Evolutionary conservation across 768 basidiomycete genomes (phyloP).

Genomic region (Candolleomyces efflorescens): DNA sequence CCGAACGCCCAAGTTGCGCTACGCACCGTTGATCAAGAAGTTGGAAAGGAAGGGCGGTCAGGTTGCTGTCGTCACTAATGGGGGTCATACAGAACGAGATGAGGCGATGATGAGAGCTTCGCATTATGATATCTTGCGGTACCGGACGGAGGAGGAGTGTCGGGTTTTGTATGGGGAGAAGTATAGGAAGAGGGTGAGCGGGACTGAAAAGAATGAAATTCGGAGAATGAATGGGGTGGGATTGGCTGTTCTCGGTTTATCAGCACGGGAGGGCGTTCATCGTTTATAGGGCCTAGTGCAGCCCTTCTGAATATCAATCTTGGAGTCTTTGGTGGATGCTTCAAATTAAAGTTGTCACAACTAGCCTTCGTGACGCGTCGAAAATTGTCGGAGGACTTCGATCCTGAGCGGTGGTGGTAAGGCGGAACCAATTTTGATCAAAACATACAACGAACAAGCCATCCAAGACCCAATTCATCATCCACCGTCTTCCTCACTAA

Average conservation of each 20-base stretch:
- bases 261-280: too few relatives aligned
- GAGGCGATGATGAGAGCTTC: slow-evolving; percentile 23
- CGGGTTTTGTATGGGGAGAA: slow-evolving; percentile 15
- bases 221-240: slow-evolving; percentile 21
- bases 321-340: too few relatives aligned
- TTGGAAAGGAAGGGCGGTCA: not conserved
- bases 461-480: too few relatives aligned
- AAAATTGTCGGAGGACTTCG: too few relatives aligned
- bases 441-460: too few relatives aligned
- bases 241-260: not conserved
- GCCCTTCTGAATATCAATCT: too few relatives aligned
- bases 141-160: slow-evolving; percentile 22
- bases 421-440: too few relatives aligned
- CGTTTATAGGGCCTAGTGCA: too few relatives aligned
- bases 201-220: slow-evolving; percentile 23
- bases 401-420: too few relatives aligned
- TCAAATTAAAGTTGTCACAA: too few relatives aligned
- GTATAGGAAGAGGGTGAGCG: slow-evolving; percentile 19
- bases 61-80: not conserved
- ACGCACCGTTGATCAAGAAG: not conserved
- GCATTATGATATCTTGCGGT: slow-evolving; percentile 26
- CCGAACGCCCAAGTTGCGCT: too few relatives aligned
- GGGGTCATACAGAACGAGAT: slow-evolving; percentile 16
- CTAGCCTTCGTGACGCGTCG: too few relatives aligned
- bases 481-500: slow-evolving; percentile 18